phyloP scores from a whole-genome alignment of 805 yeast species.

The Ogataea ramenticola region DNA sequence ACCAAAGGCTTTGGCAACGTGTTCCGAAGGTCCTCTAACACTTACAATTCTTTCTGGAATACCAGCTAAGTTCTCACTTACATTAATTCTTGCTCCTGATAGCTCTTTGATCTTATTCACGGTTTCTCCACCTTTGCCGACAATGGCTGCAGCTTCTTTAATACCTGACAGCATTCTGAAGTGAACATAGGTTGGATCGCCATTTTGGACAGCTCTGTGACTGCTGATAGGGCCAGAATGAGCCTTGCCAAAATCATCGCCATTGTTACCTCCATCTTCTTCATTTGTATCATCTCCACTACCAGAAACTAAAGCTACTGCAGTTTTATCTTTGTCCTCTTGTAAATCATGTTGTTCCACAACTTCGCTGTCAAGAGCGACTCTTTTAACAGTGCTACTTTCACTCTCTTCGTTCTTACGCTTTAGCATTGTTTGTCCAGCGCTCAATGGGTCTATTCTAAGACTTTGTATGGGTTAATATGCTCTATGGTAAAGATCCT shows the following conservation, averaged over 20 bases:
- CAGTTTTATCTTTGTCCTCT: slow-evolving; percentile 35
- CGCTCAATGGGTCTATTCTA: not conserved
- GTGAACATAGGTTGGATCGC: slow-evolving; percentile 56
- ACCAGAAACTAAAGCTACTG: slow-evolving; percentile 21
- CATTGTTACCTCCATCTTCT: slow-evolving; percentile 3
- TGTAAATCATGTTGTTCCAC: slow-evolving; percentile 35
- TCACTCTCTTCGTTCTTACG: slow-evolving; percentile 63
- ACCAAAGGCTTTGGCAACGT: slow-evolving; percentile 79
- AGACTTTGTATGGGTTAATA: too few species aligned
- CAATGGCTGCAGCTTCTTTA: slow-evolving; percentile 67
- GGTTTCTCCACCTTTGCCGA: slow-evolving; percentile 76
- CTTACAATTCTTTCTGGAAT: slow-evolving; percentile 69
- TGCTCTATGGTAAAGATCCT: too few species aligned
- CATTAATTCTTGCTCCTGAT: slow-evolving; percentile 59
- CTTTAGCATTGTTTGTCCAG: slow-evolving; percentile 33
- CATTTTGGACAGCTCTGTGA: slow-evolving; percentile 21
- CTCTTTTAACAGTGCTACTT: slow-evolving; percentile 53
- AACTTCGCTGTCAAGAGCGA: slow-evolving; percentile 62
- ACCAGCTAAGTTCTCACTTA: slow-evolving; percentile 64
- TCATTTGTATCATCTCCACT: not conserved
- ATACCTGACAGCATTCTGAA: slow-evolving; percentile 71
- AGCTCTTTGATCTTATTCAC: slow-evolving; percentile 56
- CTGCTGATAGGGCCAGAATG: slow-evolving; percentile 14
- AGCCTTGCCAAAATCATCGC: slow-evolving; percentile 2
- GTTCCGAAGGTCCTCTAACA: slow-evolving; percentile 67